Percentiles rank a stretch among this genome's conserved stretches.
Conservation (phyloP, 306 rosid species). For the Castanea crenata region DNA sequence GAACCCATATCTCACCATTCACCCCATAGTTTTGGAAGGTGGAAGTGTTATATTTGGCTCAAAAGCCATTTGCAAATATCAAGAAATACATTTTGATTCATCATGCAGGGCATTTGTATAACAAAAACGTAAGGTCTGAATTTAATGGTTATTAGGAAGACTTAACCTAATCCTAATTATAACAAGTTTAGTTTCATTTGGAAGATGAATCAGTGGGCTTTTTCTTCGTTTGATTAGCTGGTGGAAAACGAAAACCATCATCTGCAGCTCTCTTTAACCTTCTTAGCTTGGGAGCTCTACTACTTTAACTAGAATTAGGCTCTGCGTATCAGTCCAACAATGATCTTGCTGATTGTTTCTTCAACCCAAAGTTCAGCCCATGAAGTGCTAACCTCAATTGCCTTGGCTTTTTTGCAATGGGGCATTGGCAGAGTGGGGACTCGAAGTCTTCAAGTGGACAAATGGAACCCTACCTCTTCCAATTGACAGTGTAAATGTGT, state of each 20-base stretch:
- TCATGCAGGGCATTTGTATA: not conserved
- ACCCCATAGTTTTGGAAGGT: too few relatives aligned
- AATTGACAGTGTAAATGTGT: not conserved
- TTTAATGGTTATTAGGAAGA: not conserved
- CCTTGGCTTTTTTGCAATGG: not conserved
- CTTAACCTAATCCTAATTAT: not conserved
- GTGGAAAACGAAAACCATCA: not conserved
- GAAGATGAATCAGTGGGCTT: not conserved
- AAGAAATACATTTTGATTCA: not conserved
- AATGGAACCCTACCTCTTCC: not conserved
- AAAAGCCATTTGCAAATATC: too few relatives aligned
- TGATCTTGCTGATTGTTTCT: not conserved
- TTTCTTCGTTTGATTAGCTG: too few relatives aligned
- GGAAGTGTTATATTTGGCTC: too few relatives aligned
- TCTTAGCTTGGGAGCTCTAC: not conserved
- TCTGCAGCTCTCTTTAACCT: not conserved
- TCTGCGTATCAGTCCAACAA: not conserved
- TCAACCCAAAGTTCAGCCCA: not conserved
- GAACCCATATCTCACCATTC: too few relatives aligned
- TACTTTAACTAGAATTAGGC: not conserved
- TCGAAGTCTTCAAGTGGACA: not conserved
- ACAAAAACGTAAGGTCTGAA: not conserved
- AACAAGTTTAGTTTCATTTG: not conserved
- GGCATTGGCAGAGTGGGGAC: not conserved
- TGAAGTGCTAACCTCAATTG: not conserved